Evolutionary conservation across 1,284 basidiomycete genomes (phyloP).

Genomic region (Melampsora americana): DNA sequence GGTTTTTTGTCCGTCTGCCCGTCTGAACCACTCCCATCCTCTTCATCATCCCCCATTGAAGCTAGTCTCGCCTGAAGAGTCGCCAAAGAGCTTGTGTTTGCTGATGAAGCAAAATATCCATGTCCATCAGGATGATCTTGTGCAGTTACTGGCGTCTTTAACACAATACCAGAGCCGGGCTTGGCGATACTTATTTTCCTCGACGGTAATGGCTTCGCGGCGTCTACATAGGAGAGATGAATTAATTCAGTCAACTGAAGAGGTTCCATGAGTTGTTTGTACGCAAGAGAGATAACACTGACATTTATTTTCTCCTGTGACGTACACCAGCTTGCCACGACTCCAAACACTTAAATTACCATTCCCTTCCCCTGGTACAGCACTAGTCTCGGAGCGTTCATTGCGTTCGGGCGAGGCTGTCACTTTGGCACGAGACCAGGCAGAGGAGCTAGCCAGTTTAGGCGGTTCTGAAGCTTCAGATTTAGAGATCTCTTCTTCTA

Average conservation of each 20-base stretch:
- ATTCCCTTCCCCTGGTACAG: slow-evolving; percentile 1
- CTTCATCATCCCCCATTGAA: not conserved
- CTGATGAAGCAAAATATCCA: not conserved
- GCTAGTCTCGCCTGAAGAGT: not conserved
- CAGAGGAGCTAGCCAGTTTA: not conserved
- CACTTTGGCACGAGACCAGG: slow-evolving; percentile 37
- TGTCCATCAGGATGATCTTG: not conserved
- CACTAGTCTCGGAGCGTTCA: slow-evolving; percentile 14
- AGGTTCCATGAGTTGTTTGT: too few species aligned
- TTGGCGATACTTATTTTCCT: slow-evolving; percentile 13
- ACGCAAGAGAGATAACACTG: not conserved
- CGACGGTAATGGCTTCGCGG: slow-evolving; percentile 11
- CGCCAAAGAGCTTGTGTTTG: slow-evolving; percentile 1
- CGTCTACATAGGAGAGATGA: not conserved
- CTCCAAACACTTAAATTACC: slow-evolving; percentile 42
- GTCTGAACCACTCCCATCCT: slow-evolving; percentile 1
- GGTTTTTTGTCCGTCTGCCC: not conserved
- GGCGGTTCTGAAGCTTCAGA: slow-evolving; percentile 28
- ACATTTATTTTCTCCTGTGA: slow-evolving; percentile 41
- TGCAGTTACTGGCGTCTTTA: slow-evolving; percentile 10
- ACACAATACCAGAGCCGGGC: not conserved
- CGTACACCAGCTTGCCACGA: slow-evolving; percentile 41
- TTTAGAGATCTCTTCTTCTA: slow-evolving; percentile 21
- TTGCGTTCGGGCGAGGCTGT: slow-evolving; percentile 12
- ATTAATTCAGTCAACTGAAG: not conserved